Percentiles rank a stretch among this genome's conserved stretches.
Conservation (phyloP, 306 rosid genomes). For the Urtica urens region DNA sequence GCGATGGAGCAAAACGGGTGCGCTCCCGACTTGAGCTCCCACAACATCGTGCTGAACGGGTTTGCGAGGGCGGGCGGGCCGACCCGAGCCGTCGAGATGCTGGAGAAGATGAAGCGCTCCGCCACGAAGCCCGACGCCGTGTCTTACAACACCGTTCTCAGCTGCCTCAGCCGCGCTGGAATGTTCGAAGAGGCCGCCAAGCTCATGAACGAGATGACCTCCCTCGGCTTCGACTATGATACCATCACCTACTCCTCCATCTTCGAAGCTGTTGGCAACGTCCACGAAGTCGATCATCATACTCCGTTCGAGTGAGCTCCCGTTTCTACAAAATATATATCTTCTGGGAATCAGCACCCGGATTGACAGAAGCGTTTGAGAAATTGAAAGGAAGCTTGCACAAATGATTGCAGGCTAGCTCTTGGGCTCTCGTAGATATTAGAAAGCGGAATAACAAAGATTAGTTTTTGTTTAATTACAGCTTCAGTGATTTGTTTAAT, state of each 20-base stretch:
- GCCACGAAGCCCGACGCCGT: constrained; percentile 60
- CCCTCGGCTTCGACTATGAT: constrained; percentile 61
- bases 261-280: constrained; percentile 92
- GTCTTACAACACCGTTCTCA: constrained; percentile 74
- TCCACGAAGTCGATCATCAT: constrained; percentile 38
- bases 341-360: too few species aligned
- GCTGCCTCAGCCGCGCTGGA: constrained; percentile 87
- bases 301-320: not conserved
- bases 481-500: too few species aligned
- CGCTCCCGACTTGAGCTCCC: constrained; percentile 62
- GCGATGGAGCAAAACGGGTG: constrained; percentile 76
- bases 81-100: constrained; percentile 61
- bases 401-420: too few species aligned
- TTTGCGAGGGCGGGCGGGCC: constrained; percentile 73
- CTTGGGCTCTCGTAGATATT: too few species aligned
- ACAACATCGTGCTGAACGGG: constrained; percentile 71
- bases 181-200: constrained; percentile 81
- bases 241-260: constrained; percentile 78
- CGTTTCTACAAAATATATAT: too few species aligned
- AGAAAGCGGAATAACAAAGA: too few species aligned
- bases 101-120: constrained; percentile 51
- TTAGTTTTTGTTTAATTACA: too few species aligned
- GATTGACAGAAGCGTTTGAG: too few species aligned
- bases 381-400: too few species aligned
- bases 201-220: constrained; percentile 84